Conservation (phyloP, 495 filamentous ascomycete species). For the Hyaloscypha hepaticicola region DNA sequence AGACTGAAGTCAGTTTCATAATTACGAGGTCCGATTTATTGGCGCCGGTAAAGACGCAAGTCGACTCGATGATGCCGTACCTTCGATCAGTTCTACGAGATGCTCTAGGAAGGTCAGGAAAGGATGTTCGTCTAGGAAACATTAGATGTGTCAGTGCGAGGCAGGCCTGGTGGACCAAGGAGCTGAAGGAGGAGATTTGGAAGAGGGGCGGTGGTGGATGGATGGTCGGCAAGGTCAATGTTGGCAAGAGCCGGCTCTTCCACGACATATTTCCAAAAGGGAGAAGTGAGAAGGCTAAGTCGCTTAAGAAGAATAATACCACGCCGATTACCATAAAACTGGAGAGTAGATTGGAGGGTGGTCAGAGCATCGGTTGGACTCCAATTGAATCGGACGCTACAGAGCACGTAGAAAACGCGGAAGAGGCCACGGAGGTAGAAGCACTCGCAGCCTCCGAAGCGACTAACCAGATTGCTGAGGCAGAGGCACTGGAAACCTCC, state of each 20-base stretch:
- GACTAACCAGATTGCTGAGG: conserved; percentile 29
- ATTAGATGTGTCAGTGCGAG: conserved; percentile 81
- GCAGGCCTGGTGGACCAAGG: conserved; percentile 82
- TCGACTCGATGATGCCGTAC: conserved; percentile 81
- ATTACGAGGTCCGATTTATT: conserved; percentile 88
- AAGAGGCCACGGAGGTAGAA: neutral
- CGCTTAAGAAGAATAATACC: conserved; percentile 20
- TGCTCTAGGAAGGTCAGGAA: conserved; percentile 59
- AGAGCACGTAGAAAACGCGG: neutral
- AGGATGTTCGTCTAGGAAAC: conserved; percentile 73
- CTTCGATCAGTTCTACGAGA: conserved; percentile 69
- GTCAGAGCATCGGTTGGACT: conserved; percentile 19
- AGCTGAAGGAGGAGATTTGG: conserved; percentile 80
- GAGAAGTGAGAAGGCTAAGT: conserved; percentile 42
- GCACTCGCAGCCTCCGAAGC: conserved; percentile 6
- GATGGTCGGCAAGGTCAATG: conserved; percentile 97
- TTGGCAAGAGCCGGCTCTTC: conserved; percentile 92
- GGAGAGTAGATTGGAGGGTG: conserved; percentile 5
- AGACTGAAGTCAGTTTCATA: conserved; percentile 77
- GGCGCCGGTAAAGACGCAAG: conserved; percentile 73
- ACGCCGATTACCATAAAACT: conserved; percentile 34
- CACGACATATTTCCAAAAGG: conserved; percentile 84
- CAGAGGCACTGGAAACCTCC: neutral
- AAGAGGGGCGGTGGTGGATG: conserved; percentile 82
- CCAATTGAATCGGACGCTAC: neutral